Conservation (phyloP, 2,329 filamentous ascomycete species). For the Nemania serpens region DNA sequence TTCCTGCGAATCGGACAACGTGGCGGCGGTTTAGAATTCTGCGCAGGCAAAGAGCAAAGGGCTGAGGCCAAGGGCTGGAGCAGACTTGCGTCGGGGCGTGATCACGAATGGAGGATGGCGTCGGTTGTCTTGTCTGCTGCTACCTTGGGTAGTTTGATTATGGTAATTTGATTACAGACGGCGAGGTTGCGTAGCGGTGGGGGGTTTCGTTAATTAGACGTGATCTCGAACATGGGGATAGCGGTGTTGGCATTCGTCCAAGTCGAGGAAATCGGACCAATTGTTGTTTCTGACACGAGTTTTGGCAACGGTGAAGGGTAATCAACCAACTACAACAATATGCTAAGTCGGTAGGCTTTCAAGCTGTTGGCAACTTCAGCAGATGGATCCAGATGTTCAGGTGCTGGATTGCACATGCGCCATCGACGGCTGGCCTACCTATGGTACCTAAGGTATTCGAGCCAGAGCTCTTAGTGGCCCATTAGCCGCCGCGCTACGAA, state of each 20-base stretch:
- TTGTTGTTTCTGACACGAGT: background rate
- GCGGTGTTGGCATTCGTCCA: conserved; percentile 13
- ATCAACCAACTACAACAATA: background rate
- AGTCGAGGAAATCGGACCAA: background rate
- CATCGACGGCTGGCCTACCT: too few species aligned
- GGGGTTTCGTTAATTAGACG: conserved; percentile 28
- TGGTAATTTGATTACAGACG: conserved; percentile 19
- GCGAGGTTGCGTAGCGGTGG: conserved; percentile 30
- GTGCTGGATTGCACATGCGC: too few species aligned
- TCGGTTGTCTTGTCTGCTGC: conserved; percentile 20
- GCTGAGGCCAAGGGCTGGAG: background rate
- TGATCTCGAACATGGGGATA: conserved; percentile 24
- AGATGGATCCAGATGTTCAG: too few species aligned
- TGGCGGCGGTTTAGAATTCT: conserved; percentile 43
- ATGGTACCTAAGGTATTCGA: background rate
- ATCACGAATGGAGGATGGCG: conserved; percentile 31
- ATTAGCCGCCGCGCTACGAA: conserved; percentile 25
- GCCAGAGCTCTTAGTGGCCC: conserved; percentile 20
- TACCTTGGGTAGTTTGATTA: conserved; percentile 34
- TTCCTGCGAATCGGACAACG: conserved; percentile 54
- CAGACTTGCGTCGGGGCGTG: conserved; percentile 17
- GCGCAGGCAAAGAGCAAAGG: conserved; percentile 2
- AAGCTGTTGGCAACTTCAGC: too few species aligned
- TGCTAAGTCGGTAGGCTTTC: background rate
- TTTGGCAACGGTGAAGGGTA: background rate